phyloP scores from a whole-genome alignment of 2,329 filamentous ascomycete genomes.

The Neofusicoccum ribis region DNA sequence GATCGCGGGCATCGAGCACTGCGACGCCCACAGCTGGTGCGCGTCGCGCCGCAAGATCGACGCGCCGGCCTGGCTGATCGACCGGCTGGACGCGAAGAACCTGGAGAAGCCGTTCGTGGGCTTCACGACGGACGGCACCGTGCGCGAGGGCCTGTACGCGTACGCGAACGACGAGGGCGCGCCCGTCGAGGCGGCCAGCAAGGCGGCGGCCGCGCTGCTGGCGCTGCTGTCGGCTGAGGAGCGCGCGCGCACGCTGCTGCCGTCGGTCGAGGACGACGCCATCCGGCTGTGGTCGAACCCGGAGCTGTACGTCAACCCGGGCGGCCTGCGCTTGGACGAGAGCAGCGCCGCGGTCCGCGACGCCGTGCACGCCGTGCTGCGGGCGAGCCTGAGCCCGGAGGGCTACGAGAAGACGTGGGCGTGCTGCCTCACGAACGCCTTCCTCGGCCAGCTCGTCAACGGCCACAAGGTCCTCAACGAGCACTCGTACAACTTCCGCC shows the following conservation, averaged over 20 bases:
- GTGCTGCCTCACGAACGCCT: conserved; percentile 61
- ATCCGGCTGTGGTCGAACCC: conserved; percentile 21
- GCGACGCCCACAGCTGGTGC: conserved; percentile 20
- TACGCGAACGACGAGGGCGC: conserved; percentile 18
- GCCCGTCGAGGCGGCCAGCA: conserved; percentile 1
- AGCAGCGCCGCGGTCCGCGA: neutral
- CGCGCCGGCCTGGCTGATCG: conserved; percentile 63
- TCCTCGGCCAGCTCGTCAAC: conserved; percentile 68
- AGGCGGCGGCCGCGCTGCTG: conserved; percentile 4
- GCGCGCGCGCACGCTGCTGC: neutral
- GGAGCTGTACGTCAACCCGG: conserved; percentile 21
- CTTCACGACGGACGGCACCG: conserved; percentile 64
- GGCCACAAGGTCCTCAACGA: conserved; percentile 68
- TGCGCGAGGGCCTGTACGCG: conserved; percentile 26
- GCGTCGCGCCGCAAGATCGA: conserved; percentile 23
- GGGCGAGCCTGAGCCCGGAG: conserved; percentile 63
- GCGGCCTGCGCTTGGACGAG: conserved; percentile 21
- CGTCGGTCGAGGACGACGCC: conserved; percentile 5
- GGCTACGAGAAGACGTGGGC: conserved; percentile 69
- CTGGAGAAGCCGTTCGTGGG: conserved; percentile 67
- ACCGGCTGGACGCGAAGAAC: conserved; percentile 39
- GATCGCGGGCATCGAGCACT: conserved; percentile 19
- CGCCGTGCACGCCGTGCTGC: conserved; percentile 52
- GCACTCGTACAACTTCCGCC: conserved; percentile 72
- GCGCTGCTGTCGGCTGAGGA: neutral